Evolutionary conservation across 148 eudicot genomes (phyloP).

Genomic region (Drosera capensis): DNA sequence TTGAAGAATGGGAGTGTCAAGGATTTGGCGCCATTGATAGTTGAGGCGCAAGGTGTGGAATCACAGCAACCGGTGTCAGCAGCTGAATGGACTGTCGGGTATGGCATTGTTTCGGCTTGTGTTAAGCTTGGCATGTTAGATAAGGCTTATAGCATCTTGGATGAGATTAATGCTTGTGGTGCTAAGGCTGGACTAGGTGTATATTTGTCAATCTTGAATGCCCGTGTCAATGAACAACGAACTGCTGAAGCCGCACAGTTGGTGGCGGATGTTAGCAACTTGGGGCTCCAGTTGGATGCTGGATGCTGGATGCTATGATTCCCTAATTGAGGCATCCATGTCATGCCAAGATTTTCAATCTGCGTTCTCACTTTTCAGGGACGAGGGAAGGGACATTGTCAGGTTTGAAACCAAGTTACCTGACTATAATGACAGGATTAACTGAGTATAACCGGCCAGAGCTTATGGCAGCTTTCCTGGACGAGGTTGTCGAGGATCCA

Average conservation of each 20-base stretch:
- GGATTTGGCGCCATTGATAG: slow-evolving; percentile 47
- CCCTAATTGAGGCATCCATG: slow-evolving; percentile 76
- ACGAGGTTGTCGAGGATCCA: slow-evolving; percentile 87
- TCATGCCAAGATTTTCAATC: slow-evolving; percentile 88
- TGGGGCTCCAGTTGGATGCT: slow-evolving; percentile 49
- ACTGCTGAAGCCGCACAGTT: slow-evolving; percentile 89
- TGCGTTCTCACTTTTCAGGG: slow-evolving; percentile 76
- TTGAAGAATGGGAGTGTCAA: slow-evolving; percentile 33
- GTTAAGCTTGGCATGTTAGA: slow-evolving; percentile 56
- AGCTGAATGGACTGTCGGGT: slow-evolving; percentile 51
- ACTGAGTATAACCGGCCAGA: slow-evolving; percentile 95
- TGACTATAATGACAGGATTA: slow-evolving; percentile 89
- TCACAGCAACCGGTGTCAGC: slow-evolving; percentile 15
- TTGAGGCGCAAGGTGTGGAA: slow-evolving; percentile 57
- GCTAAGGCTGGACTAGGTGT: slow-evolving; percentile 66
- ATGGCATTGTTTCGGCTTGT: slow-evolving; percentile 65
- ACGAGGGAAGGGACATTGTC: slow-evolving; percentile 61
- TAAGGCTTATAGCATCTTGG: slow-evolving; percentile 61
- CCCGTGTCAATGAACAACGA: slow-evolving; percentile 65
- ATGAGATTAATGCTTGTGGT: slow-evolving; percentile 72
- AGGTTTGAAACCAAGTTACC: slow-evolving; percentile 65
- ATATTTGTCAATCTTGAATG: slow-evolving; percentile 64
- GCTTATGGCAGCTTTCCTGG: slow-evolving; percentile 89
- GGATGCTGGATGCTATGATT: slow-evolving; percentile 52
- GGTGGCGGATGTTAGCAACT: slow-evolving; percentile 49